These are phyloP conservation scores for Cutaneotrichosporon sp. DNA, from an alignment of 1,284 basidiomycete genomes.

Conservation along the genomic window DNA sequence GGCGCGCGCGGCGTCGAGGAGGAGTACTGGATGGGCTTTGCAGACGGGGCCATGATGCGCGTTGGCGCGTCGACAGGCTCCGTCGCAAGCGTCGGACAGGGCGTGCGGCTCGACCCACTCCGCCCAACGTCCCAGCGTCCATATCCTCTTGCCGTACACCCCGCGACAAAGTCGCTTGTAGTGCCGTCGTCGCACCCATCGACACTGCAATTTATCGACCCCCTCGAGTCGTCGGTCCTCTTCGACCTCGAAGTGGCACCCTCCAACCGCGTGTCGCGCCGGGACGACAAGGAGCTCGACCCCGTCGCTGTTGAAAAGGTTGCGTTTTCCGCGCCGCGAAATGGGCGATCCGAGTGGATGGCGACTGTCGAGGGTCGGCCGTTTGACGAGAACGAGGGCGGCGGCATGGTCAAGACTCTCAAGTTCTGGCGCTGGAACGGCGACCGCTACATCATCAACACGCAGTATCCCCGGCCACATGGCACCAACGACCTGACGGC, in stretches of 20 bases:
- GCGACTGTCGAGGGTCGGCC: conserved; percentile 79
- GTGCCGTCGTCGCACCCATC: conserved; percentile 92
- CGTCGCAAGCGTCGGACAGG: conserved; percentile 61
- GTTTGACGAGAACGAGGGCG: conserved; percentile 54
- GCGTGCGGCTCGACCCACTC: conserved; percentile 40
- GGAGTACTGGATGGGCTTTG: conserved; percentile 77
- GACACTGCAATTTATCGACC: conserved; percentile 85
- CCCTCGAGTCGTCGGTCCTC: conserved; percentile 63
- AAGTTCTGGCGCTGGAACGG: conserved; percentile 75
- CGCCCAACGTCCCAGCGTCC: conserved; percentile 24
- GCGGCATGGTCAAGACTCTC: conserved; percentile 65
- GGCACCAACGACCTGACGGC: conserved; percentile 61
- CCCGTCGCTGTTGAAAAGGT: conserved; percentile 70
- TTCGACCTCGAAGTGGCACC: conserved; percentile 90
- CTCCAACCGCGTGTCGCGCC: conserved; percentile 81
- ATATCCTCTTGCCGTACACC: conserved; percentile 61
- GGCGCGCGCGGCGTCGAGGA: conserved; percentile 57
- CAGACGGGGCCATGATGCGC: conserved; percentile 77
- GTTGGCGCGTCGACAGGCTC: conserved; percentile 68
- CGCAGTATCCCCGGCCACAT: conserved; percentile 86
- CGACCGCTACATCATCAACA: conserved; percentile 58
- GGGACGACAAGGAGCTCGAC: conserved; percentile 72
- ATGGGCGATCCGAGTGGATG: conserved; percentile 68
- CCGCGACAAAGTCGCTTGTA: conserved; percentile 66
- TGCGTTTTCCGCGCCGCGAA: conserved; percentile 55